Conservation (phyloP, 1,284 basidiomycete genomes). For the Marasmius tenuissimus region DNA sequence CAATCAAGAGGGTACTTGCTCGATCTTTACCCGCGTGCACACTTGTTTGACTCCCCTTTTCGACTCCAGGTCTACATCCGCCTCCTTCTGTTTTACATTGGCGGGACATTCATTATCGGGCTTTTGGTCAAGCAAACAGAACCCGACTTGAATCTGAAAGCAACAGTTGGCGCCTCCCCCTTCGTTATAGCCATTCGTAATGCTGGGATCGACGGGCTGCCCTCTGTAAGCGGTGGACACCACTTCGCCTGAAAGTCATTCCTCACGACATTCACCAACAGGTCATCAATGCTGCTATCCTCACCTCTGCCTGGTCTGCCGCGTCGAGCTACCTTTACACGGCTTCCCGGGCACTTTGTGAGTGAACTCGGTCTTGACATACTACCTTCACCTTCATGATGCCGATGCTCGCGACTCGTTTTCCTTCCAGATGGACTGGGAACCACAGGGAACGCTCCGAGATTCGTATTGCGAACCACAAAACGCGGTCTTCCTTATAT, state of each 20-base stretch:
- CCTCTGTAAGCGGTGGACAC: constrained; percentile 42
- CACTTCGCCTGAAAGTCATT: neutral
- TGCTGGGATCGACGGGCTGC: constrained; percentile 75
- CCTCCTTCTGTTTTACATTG: constrained; percentile 70
- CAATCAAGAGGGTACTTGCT: constrained; percentile 51
- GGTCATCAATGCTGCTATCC: constrained; percentile 85
- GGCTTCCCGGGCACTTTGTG: constrained; percentile 78
- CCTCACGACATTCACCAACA: constrained; percentile 20
- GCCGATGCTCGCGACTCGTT: neutral
- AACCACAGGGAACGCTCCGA: constrained; percentile 73
- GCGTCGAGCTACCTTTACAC: constrained; percentile 84
- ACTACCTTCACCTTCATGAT: constrained; percentile 2
- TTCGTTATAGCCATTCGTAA: constrained; percentile 80
- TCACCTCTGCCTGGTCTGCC: constrained; percentile 87
- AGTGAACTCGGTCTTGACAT: constrained; percentile 23
- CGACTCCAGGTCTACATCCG: constrained; percentile 60
- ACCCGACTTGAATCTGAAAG: constrained; percentile 48
- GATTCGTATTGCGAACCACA: constrained; percentile 67
- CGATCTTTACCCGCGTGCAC: neutral
- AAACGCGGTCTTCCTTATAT: constrained; percentile 76
- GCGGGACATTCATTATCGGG: constrained; percentile 66
- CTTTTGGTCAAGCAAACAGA: constrained; percentile 75
- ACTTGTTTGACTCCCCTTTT: neutral
- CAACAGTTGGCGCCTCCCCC: constrained; percentile 70
- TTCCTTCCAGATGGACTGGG: constrained; percentile 70